These are phyloP conservation scores for Plasmopara muralis DNA, from an alignment of 352 stramenopile species.

Conservation along the genomic window DNA sequence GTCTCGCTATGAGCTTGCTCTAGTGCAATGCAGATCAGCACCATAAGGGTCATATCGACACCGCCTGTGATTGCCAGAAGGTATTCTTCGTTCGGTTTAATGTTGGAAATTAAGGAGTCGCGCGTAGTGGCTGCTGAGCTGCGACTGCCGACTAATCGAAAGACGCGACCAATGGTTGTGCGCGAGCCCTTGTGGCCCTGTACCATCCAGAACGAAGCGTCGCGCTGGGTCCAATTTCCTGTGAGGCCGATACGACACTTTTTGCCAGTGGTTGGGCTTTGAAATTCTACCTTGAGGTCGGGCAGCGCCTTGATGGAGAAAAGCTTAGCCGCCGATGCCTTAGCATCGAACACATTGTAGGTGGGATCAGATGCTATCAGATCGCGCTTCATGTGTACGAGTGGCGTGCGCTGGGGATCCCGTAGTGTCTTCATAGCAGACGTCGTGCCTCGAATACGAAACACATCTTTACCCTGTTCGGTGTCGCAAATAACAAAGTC, in stretches of 20 bases:
- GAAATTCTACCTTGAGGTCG: constrained; percentile 29
- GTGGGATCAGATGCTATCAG: constrained; percentile 28
- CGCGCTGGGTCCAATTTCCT: constrained; percentile 24
- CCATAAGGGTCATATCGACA: constrained; percentile 36
- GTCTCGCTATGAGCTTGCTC: constrained; percentile 25
- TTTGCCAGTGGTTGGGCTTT: constrained; percentile 18
- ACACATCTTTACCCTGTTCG: constrained; percentile 25
- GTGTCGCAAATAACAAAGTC: constrained; percentile 30
- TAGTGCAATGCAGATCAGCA: constrained; percentile 38
- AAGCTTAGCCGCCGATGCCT: constrained; percentile 21
- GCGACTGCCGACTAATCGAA: constrained; percentile 15
- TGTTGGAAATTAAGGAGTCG: constrained; percentile 17
- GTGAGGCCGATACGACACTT: constrained; percentile 28
- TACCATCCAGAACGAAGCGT: constrained; percentile 35
- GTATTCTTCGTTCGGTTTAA: constrained; percentile 25
- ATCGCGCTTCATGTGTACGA: constrained; percentile 38
- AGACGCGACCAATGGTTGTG: constrained; percentile 28
- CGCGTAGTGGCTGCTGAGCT: constrained; percentile 18
- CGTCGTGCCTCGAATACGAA: constrained; percentile 29
- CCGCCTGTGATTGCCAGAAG: constrained; percentile 29
- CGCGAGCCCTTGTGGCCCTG: constrained; percentile 16
- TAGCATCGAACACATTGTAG: constrained; percentile 33
- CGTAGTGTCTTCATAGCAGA: constrained; percentile 34
- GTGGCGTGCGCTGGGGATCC: constrained; percentile 16
- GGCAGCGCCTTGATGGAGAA: constrained; percentile 34